Percentiles rank a stretch among this genome's conserved stretches.
Conservation (phyloP, 495 filamentous ascomycete species). For the Astrocystis sublimbata region DNA sequence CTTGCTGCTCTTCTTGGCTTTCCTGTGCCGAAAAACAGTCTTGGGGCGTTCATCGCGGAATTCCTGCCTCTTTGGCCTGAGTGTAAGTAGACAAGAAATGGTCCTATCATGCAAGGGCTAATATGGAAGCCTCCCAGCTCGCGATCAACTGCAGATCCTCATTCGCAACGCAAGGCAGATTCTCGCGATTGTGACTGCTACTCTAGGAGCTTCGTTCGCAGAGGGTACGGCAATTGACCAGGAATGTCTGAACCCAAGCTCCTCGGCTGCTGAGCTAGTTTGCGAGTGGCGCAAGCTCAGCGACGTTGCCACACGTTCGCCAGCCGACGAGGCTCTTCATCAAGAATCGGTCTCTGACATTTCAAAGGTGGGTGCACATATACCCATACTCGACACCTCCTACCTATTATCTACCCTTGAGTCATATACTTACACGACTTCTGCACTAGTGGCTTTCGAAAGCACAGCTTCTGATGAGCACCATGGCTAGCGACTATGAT, state of each 20-base stretch:
- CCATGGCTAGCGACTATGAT: constrained; percentile 89
- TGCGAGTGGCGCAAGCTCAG: constrained; percentile 62
- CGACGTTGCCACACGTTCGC: constrained; percentile 22
- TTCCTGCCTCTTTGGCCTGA: constrained; percentile 73
- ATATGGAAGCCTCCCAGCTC: constrained; percentile 38
- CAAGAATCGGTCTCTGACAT: constrained; percentile 29
- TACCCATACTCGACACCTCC: no score
- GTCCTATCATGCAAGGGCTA: constrained; percentile 13
- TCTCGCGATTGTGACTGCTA: constrained; percentile 66
- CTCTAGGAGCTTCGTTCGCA: constrained; percentile 62
- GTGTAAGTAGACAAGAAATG: constrained; percentile 44
- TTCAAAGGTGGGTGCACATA: constrained; percentile 29
- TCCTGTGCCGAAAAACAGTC: constrained; percentile 87
- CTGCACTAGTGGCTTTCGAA: constrained; percentile 58
- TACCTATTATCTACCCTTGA: constrained; percentile 6
- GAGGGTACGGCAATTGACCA: constrained; percentile 33
- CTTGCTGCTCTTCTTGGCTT: constrained; percentile 85
- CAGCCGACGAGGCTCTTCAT: constrained; percentile 11
- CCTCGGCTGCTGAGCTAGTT: constrained; percentile 59
- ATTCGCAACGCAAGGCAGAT: constrained; percentile 78
- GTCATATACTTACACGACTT: neutral
- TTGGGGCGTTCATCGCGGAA: constrained; percentile 82
- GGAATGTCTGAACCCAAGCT: constrained; percentile 47
- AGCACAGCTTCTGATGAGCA: constrained; percentile 77
- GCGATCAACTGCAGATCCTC: constrained; percentile 65